These are phyloP conservation scores for Rhizopus microsporus DNA, from an alignment of 371 early-diverging fungal genomes.

Conservation along the genomic window DNA sequence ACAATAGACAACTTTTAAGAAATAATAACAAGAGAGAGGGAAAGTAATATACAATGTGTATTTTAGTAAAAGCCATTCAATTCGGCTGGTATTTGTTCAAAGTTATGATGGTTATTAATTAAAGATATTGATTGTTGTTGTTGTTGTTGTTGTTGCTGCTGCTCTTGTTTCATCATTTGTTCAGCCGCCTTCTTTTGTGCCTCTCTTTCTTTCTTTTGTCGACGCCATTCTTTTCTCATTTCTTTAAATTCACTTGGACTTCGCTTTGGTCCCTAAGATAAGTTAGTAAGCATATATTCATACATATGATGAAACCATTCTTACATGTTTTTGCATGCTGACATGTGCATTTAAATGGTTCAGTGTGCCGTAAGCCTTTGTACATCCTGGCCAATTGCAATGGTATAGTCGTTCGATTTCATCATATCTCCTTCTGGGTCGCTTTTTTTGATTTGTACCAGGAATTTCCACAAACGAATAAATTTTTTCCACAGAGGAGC, in stretches of 20 bases:
- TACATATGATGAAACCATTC: slow-evolving; percentile 2
- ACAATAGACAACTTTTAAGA: not conserved
- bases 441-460: slow-evolving; percentile 64
- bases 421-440: slow-evolving; percentile 67
- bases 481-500: slow-evolving; percentile 44
- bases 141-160: slow-evolving; percentile 12
- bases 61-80: not conserved
- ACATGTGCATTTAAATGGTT: slow-evolving; percentile 78
- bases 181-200: slow-evolving; percentile 34
- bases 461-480: slow-evolving; percentile 69
- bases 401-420: slow-evolving; percentile 72
- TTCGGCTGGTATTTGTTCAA: slow-evolving; percentile 12
- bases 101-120: slow-evolving; percentile 8
- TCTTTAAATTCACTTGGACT: slow-evolving; percentile 65
- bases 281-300: not conserved
- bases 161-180: slow-evolving; percentile 35
- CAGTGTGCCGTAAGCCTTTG: slow-evolving; percentile 72
- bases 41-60: not conserved
- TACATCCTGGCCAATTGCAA: slow-evolving; percentile 65
- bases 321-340: slow-evolving; percentile 73
- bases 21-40: not conserved
- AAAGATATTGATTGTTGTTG: slow-evolving; percentile 15
- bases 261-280: slow-evolving; percentile 39
- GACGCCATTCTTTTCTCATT: slow-evolving; percentile 57
- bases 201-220: slow-evolving; percentile 53